These are phyloP conservation scores for Spathaspora sp. DNA, from an alignment of 805 yeast species.

Conservation along the genomic window DNA sequence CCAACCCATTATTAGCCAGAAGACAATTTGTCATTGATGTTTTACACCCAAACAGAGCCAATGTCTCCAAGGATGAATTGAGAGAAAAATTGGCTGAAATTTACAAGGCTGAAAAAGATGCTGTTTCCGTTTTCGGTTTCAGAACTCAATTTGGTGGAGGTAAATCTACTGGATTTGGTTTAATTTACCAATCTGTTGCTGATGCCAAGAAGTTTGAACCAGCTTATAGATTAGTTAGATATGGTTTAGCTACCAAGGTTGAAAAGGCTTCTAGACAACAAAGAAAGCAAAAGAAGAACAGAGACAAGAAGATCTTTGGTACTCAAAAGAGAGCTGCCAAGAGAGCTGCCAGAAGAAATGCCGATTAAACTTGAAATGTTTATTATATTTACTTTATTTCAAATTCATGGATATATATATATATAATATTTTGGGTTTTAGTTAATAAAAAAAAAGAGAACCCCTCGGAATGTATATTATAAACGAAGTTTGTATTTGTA, in stretches of 20 bases:
- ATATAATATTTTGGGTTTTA: background rate
- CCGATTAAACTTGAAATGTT: conserved; percentile 51
- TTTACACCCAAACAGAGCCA: conserved; percentile 98
- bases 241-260: conserved; percentile 93
- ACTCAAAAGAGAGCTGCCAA: conserved; percentile 94
- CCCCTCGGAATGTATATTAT: conserved; percentile 10
- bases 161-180: conserved; percentile 98
- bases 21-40: conserved; percentile 99
- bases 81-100: conserved; percentile 87
- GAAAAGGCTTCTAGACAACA: conserved; percentile 99
- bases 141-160: conserved; percentile 99
- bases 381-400: background rate
- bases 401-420: background rate
- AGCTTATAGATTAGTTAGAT: conserved; percentile 97
- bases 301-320: conserved; percentile 98
- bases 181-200: conserved; percentile 96
- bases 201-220: conserved; percentile 99
- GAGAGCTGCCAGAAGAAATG: conserved; percentile 85
- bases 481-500: background rate
- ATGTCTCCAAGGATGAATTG: conserved; percentile 98
- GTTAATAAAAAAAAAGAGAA: conserved; percentile 11
- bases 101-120: conserved; percentile 90
- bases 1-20: conserved; percentile 99
- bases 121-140: conserved; percentile 98
- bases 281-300: conserved; percentile 99